These are phyloP conservation scores for Drechslera avenae DNA, from an alignment of 2,329 filamentous ascomycete species.

Conservation along the genomic window DNA sequence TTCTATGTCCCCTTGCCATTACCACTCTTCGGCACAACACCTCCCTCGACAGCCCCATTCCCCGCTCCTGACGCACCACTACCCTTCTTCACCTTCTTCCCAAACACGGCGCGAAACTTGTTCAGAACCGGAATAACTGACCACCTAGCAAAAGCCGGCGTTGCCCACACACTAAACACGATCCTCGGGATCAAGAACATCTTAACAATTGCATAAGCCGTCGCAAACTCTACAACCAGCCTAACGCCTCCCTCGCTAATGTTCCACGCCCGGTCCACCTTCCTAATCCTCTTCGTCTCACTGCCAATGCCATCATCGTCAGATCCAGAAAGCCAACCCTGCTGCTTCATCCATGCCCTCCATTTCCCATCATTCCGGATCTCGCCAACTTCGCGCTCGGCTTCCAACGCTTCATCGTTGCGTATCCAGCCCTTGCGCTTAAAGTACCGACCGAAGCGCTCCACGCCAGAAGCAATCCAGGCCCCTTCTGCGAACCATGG, in stretches of 20 bases:
- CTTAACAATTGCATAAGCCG: conserved; percentile 91
- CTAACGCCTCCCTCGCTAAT: conserved; percentile 56
- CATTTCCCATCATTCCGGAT: conserved; percentile 8
- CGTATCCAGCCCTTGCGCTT: conserved; percentile 81
- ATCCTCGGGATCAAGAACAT: conserved; percentile 78
- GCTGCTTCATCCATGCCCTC: conserved; percentile 70
- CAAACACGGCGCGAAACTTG: conserved; percentile 48
- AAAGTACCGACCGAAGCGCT: conserved; percentile 78
- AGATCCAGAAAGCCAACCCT: conserved; percentile 9
- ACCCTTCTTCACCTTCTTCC: conserved; percentile 32
- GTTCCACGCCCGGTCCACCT: conserved; percentile 46
- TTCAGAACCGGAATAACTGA: conserved; percentile 37
- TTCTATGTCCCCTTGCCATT: conserved; percentile 12
- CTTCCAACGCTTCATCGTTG: conserved; percentile 54
- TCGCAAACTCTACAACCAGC: conserved; percentile 71
- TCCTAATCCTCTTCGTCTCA: conserved; percentile 39
- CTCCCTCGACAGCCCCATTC: conserved; percentile 42
- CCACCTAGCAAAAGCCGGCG: conserved; percentile 81
- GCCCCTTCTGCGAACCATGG: conserved; percentile 58
- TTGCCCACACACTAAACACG: conserved; percentile 79
- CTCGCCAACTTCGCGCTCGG: conserved; percentile 30
- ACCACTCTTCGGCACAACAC: conserved; percentile 33
- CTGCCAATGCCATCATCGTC: conserved; percentile 52
- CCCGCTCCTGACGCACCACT: conserved; percentile 33
- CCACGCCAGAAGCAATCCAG: conserved; percentile 66